These are phyloP conservation scores for Solanum medicagineum DNA, from an alignment of 257 asterid genomes.

Conservation along the genomic window DNA sequence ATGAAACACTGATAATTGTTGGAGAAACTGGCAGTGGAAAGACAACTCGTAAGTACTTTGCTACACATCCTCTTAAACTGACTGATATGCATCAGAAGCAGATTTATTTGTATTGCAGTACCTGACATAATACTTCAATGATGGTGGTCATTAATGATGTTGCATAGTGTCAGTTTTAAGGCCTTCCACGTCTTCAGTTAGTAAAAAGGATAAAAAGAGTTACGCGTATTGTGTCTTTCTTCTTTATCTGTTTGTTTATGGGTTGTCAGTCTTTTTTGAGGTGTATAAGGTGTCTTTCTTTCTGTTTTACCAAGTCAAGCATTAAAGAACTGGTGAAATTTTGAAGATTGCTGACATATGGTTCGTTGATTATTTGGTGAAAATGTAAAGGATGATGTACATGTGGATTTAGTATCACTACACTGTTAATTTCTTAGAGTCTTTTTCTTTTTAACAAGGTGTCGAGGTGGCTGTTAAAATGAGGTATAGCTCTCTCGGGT, in stretches of 20 bases:
- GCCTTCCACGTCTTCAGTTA: neutral
- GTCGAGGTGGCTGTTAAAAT: neutral
- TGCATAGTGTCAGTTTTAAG: neutral
- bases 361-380: neutral
- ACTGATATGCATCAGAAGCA: neutral
- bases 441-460: neutral
- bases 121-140: neutral
- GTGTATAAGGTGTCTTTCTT: neutral
- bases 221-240: neutral
- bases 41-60: slow-evolving; percentile 77
- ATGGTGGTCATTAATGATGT: neutral
- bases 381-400: neutral
- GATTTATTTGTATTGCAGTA: neutral
- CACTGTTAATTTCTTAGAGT: neutral
- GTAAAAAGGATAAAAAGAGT: neutral
- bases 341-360: neutral
- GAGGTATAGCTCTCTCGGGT: neutral
- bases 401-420: neutral
- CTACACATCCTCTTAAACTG: neutral
- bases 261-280: neutral
- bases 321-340: neutral
- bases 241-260: neutral
- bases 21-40: slow-evolving; percentile 99
- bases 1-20: slow-evolving; percentile 72
- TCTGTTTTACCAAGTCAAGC: neutral